These are phyloP conservation scores for Gymnopilus junonius DNA, from an alignment of 768 basidiomycete genomes.

Conservation along the genomic window DNA sequence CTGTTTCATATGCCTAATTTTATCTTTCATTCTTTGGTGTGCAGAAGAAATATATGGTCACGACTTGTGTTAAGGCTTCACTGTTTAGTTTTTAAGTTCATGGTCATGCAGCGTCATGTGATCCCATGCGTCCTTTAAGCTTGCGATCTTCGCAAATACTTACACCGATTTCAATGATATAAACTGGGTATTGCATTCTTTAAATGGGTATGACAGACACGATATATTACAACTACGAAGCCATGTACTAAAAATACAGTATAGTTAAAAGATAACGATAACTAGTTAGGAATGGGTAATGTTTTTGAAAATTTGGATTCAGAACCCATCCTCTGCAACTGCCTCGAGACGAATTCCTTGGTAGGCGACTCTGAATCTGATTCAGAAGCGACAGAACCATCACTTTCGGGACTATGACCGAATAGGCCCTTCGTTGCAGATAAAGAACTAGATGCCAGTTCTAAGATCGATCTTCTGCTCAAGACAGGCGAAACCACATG, in stretches of 20 bases:
- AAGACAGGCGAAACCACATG: constrained; percentile 66
- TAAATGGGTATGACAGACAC: background rate
- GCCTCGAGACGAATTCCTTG: constrained; percentile 26
- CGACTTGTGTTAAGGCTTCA: too few relatives aligned
- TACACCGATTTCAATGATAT: too few relatives aligned
- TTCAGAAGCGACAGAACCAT: constrained; percentile 24
- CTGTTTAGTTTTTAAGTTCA: too few relatives aligned
- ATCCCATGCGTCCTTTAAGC: too few relatives aligned
- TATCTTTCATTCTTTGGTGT: background rate
- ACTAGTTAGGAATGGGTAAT: background rate
- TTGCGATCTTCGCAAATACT: too few relatives aligned
- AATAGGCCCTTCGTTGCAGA: constrained; percentile 14
- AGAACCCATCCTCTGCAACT: constrained; percentile 18
- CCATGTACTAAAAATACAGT: background rate
- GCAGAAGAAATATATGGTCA: background rate
- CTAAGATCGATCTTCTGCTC: constrained; percentile 4
- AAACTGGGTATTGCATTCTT: background rate
- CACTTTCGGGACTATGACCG: constrained; percentile 26
- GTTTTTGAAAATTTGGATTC: background rate
- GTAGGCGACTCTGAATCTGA: constrained; percentile 30
- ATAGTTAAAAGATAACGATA: background rate
- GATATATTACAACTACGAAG: background rate
- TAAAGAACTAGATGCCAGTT: background rate
- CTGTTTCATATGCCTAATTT: background rate
- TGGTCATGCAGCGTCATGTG: too few relatives aligned